Conservation (phyloP, 345 rosid genomes). For the Salix viminalis region DNA sequence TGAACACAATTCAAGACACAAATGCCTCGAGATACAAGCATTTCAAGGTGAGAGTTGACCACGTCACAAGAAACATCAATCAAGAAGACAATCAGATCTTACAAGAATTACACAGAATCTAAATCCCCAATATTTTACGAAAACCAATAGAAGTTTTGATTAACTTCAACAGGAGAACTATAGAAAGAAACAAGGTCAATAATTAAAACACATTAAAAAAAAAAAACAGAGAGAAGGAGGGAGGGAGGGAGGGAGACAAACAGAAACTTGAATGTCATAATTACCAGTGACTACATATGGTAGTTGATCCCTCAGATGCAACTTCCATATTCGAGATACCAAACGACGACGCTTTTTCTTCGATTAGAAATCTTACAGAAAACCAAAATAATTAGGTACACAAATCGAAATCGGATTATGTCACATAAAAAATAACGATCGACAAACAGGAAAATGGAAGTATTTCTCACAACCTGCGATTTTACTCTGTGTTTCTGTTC, state of each 20-base stretch:
- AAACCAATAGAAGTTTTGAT: not conserved
- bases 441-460: not conserved
- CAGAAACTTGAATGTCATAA: not conserved
- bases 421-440: not conserved
- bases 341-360: conserved; percentile 7
- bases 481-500: not conserved
- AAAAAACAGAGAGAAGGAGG: no score
- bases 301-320: conserved; percentile 57
- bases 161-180: not conserved
- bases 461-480: not conserved
- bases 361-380: conserved; percentile 20
- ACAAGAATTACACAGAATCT: not conserved
- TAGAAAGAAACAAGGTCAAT: not conserved
- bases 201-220: not conserved
- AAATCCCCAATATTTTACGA: not conserved
- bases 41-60: not conserved
- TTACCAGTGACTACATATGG: conserved; percentile 83
- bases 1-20: not conserved
- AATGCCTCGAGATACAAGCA: not conserved
- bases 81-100: not conserved
- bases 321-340: conserved; percentile 45
- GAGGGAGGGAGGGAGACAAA: not conserved
- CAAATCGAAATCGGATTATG: not conserved
- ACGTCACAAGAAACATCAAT: not conserved
- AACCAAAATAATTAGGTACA: not conserved